phyloP scores from a whole-genome alignment of 1,139 yeast species.

The Lipomyces yarrowii region DNA sequence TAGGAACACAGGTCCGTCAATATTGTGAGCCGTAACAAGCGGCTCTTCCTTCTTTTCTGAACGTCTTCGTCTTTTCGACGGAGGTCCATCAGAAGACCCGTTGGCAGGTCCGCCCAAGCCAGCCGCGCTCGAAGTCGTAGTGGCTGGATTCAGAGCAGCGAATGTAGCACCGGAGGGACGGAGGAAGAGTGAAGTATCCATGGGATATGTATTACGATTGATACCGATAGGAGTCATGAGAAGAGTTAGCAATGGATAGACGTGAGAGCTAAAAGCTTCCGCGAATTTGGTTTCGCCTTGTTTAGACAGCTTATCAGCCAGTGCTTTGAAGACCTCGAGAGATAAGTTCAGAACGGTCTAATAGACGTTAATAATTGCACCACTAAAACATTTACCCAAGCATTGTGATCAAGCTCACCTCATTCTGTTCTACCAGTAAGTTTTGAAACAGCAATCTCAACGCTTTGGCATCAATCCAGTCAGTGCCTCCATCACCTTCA shows the following conservation, averaged over 20 bases:
- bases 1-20: conserved; percentile 87
- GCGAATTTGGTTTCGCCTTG: conserved; percentile 23
- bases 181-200: conserved; percentile 73
- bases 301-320: conserved; percentile 38
- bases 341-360: conserved; percentile 67
- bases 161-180: conserved; percentile 75
- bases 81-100: conserved; percentile 25
- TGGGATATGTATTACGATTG: conserved; percentile 81
- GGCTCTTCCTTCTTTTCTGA: conserved; percentile 40
- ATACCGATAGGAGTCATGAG: conserved; percentile 94
- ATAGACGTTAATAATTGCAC: background rate
- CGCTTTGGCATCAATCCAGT: conserved; percentile 77
- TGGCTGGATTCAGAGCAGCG: conserved; percentile 29
- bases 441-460: conserved; percentile 84
- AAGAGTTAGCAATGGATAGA: conserved; percentile 65
- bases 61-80: conserved; percentile 38
- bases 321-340: conserved; percentile 58
- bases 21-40: conserved; percentile 49
- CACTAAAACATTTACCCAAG: background rate
- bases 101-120: conserved; percentile 25
- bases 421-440: conserved; percentile 82
- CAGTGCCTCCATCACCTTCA: conserved; percentile 59
- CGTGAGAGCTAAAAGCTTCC: conserved; percentile 44
- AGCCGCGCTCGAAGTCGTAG: conserved; percentile 30
- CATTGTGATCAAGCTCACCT: conserved; percentile 27